Evolutionary conservation across 805 yeast genomes (phyloP).

Genomic region (Cyberlindnera mississippiensis): DNA sequence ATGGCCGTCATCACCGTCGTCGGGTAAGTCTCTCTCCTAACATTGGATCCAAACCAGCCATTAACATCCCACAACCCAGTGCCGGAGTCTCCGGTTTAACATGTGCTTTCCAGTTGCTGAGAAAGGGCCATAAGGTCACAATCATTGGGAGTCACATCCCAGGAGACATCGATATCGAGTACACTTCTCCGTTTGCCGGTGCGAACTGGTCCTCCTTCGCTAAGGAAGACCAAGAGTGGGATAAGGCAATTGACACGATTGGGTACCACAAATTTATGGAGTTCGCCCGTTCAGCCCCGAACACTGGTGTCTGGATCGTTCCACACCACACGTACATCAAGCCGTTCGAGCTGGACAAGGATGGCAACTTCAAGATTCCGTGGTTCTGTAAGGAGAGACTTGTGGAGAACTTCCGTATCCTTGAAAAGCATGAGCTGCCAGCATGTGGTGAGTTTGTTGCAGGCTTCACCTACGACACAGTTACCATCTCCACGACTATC

Average conservation of each 20-base stretch:
- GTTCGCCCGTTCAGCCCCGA: conserved; percentile 44
- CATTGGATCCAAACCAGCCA: too few relatives aligned
- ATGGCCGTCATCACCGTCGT: conserved; percentile 18
- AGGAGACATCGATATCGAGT: conserved; percentile 50
- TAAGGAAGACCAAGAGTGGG: conserved; percentile 30
- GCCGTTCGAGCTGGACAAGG: conserved; percentile 9
- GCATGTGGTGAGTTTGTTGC: conserved; percentile 27
- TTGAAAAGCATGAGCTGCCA: conserved; percentile 32
- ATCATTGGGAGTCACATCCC: conserved; percentile 47
- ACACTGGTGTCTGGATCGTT: conserved; percentile 41
- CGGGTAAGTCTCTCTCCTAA: conserved; percentile 15
- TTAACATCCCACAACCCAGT: conserved; percentile 5
- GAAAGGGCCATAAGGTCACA: conserved; percentile 39
- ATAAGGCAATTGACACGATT: conserved; percentile 42
- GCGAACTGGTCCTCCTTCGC: conserved; percentile 72
- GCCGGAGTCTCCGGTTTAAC: conserved; percentile 60
- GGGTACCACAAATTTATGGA: conserved; percentile 45
- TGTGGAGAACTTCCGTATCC: conserved; percentile 37
- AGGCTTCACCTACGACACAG: conserved; percentile 49
- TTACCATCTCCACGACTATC: conserved; percentile 55
- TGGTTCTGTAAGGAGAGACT: conserved; percentile 43
- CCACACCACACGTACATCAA: conserved; percentile 18
- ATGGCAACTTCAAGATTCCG: conserved; percentile 28
- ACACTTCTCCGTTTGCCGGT: conserved; percentile 68
- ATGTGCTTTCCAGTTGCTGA: conserved; percentile 40